These are phyloP conservation scores for Aureobasidium leucospermi DNA, from an alignment of 2,329 filamentous ascomycete species.

Conservation along the genomic window DNA sequence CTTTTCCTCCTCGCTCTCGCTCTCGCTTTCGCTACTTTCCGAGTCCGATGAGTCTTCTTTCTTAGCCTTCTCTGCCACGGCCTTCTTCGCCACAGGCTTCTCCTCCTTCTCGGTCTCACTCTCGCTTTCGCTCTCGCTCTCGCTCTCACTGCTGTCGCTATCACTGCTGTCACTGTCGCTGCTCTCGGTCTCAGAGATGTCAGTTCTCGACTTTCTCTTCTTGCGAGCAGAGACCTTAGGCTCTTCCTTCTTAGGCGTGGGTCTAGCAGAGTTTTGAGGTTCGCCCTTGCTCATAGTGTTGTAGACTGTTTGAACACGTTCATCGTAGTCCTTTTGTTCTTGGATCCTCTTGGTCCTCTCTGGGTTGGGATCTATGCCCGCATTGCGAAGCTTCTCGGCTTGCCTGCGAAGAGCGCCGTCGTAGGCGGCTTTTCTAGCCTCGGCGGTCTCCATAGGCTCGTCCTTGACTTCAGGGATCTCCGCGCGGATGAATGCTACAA, in stretches of 20 bases:
- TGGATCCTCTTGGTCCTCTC: slow-evolving; percentile 26
- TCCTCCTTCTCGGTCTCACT: slow-evolving; percentile 15
- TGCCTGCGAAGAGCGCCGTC: slow-evolving; percentile 30
- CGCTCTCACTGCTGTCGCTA: neutral
- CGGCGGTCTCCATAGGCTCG: slow-evolving; percentile 27
- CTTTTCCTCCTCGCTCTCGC: neutral
- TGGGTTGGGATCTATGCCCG: slow-evolving; percentile 18
- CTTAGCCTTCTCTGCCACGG: neutral
- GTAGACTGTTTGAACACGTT: slow-evolving; percentile 23
- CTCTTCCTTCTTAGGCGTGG: neutral
- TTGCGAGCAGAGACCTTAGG: slow-evolving; percentile 16
- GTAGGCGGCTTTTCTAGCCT: slow-evolving; percentile 29
- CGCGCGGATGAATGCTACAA: slow-evolving; percentile 7
- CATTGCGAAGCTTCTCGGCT: slow-evolving; percentile 24
- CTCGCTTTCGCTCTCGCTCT: slow-evolving; percentile 4
- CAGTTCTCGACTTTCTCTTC: slow-evolving; percentile 27
- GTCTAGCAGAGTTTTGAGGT: slow-evolving; percentile 1
- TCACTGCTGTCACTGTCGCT: slow-evolving; percentile 5
- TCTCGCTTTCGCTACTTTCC: slow-evolving; percentile 13
- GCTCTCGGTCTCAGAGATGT: slow-evolving; percentile 21
- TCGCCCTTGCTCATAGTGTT: slow-evolving; percentile 17
- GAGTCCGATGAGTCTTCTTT: no score
- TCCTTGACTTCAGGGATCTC: slow-evolving; percentile 11
- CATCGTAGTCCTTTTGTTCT: slow-evolving; percentile 29
- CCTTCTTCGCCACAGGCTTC: neutral